These are phyloP conservation scores for Penicillium turbatum DNA, from an alignment of 495 filamentous ascomycete species.

Conservation along the genomic window DNA sequence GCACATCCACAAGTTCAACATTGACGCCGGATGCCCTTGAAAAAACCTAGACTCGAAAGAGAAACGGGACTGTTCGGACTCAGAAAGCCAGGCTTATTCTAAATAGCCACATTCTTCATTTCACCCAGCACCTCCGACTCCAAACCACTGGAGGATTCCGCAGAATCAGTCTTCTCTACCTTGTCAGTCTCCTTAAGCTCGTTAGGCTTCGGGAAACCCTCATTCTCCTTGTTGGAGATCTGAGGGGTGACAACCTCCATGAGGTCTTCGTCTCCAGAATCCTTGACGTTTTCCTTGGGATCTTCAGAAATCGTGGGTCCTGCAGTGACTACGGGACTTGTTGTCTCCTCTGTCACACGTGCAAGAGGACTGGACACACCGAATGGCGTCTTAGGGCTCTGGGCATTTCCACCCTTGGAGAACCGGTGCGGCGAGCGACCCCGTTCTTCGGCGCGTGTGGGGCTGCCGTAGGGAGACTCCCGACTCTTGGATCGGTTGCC, in stretches of 20 bases:
- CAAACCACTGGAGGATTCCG: slow-evolving; percentile 25
- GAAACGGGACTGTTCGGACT: slow-evolving; percentile 9
- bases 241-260: slow-evolving; percentile 46
- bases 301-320: slow-evolving; percentile 36
- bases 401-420: slow-evolving; percentile 41
- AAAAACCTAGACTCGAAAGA: slow-evolving; percentile 11
- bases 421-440: slow-evolving; percentile 54
- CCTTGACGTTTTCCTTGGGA: slow-evolving; percentile 29
- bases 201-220: slow-evolving; percentile 26
- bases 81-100: slow-evolving; percentile 13
- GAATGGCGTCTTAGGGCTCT: slow-evolving; percentile 48
- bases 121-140: slow-evolving; percentile 46
- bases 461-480: slow-evolving; percentile 52
- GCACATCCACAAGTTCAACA: slow-evolving; percentile 24
- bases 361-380: slow-evolving; percentile 52
- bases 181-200: slow-evolving; percentile 29
- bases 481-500: slow-evolving; percentile 32
- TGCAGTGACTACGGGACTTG: slow-evolving; percentile 32
- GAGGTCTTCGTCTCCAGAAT: slow-evolving; percentile 35
- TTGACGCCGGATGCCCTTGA: slow-evolving; percentile 29
- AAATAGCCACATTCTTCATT: slow-evolving; percentile 57
- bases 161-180: slow-evolving; percentile 22
- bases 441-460: slow-evolving; percentile 47
- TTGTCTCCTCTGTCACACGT: slow-evolving; percentile 48
- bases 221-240: slow-evolving; percentile 37